Percentiles rank a stretch among this genome's conserved stretches.
phyloP scores from a whole-genome alignment of 495 filamentous ascomycete genomes.

The Aspergillus haitiensis region DNA sequence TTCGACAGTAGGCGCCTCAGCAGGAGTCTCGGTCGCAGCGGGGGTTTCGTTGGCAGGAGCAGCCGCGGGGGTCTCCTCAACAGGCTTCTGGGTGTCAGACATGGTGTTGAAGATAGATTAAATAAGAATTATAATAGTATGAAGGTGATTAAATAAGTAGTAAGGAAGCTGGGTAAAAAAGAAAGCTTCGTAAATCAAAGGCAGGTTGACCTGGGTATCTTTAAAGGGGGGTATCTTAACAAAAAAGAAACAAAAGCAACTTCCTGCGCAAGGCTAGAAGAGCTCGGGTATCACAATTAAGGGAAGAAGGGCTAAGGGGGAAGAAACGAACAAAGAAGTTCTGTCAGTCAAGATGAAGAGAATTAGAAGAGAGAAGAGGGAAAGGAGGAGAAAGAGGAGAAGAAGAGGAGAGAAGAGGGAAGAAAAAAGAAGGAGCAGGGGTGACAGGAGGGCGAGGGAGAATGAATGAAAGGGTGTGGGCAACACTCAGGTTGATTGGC shows the following conservation, averaged over 20 bases:
- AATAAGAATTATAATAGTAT: conserved; percentile 39
- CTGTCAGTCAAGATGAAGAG: conserved; percentile 13
- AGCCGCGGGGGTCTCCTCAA: conserved; percentile 41
- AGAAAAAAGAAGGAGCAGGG: conserved; percentile 30
- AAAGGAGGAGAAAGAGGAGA: conserved; percentile 22
- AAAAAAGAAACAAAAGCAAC: conserved; percentile 46
- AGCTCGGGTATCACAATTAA: conserved; percentile 53
- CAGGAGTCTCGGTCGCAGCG: conserved; percentile 31
- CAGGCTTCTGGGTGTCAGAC: conserved; percentile 53
- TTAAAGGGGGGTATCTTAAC: conserved; percentile 45
- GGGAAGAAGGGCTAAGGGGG: conserved; percentile 28
- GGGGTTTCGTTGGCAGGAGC: conserved; percentile 40
- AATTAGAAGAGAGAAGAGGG: conserved; percentile 34
- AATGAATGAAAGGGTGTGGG: conserved; percentile 28
- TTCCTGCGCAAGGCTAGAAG: conserved; percentile 28
- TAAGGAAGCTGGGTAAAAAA: conserved; percentile 27
- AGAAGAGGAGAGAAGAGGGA: conserved; percentile 27
- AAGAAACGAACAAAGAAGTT: conserved; percentile 27
- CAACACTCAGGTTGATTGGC: conserved; percentile 31
- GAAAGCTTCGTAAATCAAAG: conserved; percentile 25
- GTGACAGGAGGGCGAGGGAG: conserved; percentile 28
- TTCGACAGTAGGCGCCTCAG: conserved; percentile 38
- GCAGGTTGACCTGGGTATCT: conserved; percentile 36
- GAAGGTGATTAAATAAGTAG: conserved; percentile 22
- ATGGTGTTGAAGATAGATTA: conserved; percentile 41